A percentile compares a stretch with the other conserved stretches of the same genome.
phyloP scores from a whole-genome alignment of 139 green algal species.

The Coelastrella sp. region DNA sequence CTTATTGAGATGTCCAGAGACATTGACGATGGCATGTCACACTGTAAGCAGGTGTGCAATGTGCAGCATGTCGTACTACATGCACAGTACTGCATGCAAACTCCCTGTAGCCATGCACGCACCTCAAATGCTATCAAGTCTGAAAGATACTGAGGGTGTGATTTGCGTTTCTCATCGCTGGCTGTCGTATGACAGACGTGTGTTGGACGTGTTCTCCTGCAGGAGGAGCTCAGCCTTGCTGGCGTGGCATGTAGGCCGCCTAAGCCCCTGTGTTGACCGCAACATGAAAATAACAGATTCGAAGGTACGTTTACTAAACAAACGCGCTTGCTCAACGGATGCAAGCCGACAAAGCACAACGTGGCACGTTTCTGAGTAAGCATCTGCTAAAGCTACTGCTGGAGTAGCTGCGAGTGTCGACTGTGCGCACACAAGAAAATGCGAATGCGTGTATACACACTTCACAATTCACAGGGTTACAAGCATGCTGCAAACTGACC shows the following conservation, averaged over 20 bases:
- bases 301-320: too few species aligned
- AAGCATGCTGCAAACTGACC: too few species aligned
- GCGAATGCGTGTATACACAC: too few species aligned
- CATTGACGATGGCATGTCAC: background rate
- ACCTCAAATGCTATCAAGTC: conserved; percentile 65
- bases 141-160: conserved; percentile 48
- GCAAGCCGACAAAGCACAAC: too few species aligned
- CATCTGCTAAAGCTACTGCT: too few species aligned
- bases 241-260: background rate
- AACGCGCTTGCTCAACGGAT: too few species aligned
- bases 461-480: too few species aligned
- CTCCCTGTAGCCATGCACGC: background rate
- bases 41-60: background rate
- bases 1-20: too few species aligned
- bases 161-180: conserved; percentile 29
- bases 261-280: background rate
- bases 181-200: conserved; percentile 12
- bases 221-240: background rate
- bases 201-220: background rate
- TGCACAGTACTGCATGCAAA: background rate
- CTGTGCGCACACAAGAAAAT: too few species aligned
- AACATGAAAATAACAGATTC: background rate
- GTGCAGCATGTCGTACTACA: too few species aligned
- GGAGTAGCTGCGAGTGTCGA: too few species aligned
- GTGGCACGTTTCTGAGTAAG: too few species aligned